These are phyloP conservation scores for Hanseniaspora nectarophila DNA, from an alignment of 805 yeast genomes.

Conservation along the genomic window DNA sequence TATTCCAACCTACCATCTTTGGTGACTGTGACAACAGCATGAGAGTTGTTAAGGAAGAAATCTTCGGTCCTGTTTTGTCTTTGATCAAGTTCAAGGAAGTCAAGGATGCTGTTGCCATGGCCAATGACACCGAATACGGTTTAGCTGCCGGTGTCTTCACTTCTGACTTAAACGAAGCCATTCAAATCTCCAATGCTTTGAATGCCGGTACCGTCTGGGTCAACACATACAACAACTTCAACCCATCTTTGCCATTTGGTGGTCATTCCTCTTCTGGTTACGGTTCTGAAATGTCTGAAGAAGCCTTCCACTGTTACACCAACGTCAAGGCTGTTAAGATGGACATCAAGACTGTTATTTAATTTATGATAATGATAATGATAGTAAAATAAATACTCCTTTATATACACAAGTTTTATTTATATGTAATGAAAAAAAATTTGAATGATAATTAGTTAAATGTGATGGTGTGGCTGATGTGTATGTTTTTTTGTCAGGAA, in stretches of 20 bases:
- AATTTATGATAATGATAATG: constrained; percentile 18
- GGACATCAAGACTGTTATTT: constrained; percentile 26
- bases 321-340: constrained; percentile 73
- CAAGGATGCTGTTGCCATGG: constrained; percentile 62
- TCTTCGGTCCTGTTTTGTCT: constrained; percentile 82
- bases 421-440: not conserved
- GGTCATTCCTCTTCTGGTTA: constrained; percentile 81
- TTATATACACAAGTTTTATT: not conserved
- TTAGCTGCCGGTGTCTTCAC: constrained; percentile 85
- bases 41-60: constrained; percentile 76
- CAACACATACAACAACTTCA: constrained; percentile 77
- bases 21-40: constrained; percentile 65
- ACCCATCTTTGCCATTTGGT: constrained; percentile 79
- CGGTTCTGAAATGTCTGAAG: constrained; percentile 85
- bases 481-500: too few species aligned
- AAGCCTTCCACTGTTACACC: constrained; percentile 71
- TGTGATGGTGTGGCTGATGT: too few species aligned
- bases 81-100: constrained; percentile 57
- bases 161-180: constrained; percentile 50
- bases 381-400: not conserved
- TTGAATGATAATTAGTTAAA: too few species aligned
- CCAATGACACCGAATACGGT: constrained; percentile 71
- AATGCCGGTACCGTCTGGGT: constrained; percentile 77
- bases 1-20: constrained; percentile 73
- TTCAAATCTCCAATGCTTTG: constrained; percentile 52